Evolutionary conservation across 1,284 basidiomycete species (phyloP).

Genomic region (Pascua guehoae): DNA sequence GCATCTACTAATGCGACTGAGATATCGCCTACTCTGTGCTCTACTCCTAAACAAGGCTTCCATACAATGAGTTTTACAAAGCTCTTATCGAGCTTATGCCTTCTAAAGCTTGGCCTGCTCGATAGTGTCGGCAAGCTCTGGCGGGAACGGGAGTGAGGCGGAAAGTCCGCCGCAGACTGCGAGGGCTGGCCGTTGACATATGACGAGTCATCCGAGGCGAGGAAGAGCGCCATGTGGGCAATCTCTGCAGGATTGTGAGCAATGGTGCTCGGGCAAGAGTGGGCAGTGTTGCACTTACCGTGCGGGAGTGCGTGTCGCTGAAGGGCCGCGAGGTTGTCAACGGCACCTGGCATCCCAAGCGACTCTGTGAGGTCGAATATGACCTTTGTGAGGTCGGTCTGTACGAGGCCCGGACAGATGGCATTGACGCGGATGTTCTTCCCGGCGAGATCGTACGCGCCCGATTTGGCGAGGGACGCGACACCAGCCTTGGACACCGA

Average conservation of each 20-base stretch:
- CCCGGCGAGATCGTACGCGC: constrained; percentile 73
- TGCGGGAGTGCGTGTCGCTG: constrained; percentile 65
- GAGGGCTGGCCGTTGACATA: constrained; percentile 88
- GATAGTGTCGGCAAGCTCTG: constrained; percentile 13
- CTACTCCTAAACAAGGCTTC: too few species aligned
- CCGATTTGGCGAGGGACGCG: constrained; percentile 78
- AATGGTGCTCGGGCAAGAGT: neutral
- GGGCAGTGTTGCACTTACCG: constrained; percentile 17
- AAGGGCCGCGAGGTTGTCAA: constrained; percentile 82
- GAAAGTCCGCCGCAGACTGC: constrained; percentile 82
- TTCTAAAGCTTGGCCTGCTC: constrained; percentile 53
- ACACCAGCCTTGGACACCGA: constrained; percentile 88
- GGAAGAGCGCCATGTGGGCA: constrained; percentile 75
- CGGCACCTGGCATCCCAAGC: constrained; percentile 66
- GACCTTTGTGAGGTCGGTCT: constrained; percentile 72
- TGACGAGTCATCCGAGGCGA: constrained; percentile 85
- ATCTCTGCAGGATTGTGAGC: constrained; percentile 59
- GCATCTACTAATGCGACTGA: too few species aligned
- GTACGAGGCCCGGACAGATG: constrained; percentile 82
- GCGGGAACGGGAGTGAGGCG: constrained; percentile 60
- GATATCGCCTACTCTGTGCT: too few species aligned
- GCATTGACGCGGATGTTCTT: constrained; percentile 84
- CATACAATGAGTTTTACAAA: neutral
- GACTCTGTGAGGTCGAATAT: constrained; percentile 73
- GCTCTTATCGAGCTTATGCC: neutral